These are phyloP conservation scores for Plasmodium cynomolgi DNA, from an alignment of 169 alveolate species.

Conservation along the genomic window DNA sequence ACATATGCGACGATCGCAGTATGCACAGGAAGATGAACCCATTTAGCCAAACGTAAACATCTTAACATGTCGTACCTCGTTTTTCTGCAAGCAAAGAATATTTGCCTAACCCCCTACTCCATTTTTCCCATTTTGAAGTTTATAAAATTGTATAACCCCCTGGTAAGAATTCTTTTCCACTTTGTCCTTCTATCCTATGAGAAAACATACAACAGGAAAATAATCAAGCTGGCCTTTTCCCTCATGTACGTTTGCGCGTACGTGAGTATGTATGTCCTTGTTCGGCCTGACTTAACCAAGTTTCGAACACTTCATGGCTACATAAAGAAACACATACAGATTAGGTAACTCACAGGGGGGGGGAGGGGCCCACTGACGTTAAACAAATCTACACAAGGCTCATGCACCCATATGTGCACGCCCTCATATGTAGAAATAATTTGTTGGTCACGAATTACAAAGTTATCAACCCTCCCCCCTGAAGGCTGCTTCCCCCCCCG, in stretches of 20 bases:
- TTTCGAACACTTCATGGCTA: background rate
- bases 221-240: background rate
- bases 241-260: background rate
- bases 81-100: background rate
- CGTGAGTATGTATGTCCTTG: background rate
- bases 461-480: background rate
- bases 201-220: background rate
- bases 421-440: background rate
- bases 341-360: background rate
- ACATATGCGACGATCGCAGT: background rate
- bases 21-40: background rate
- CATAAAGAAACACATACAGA: background rate
- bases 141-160: background rate
- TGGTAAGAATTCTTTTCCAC: background rate
- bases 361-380: background rate
- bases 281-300: background rate
- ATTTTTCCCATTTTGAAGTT: background rate
- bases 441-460: background rate
- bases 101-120: background rate
- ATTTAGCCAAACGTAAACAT: background rate
- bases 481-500: background rate
- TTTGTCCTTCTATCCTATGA: background rate
- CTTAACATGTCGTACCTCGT: background rate
- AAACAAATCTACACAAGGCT: background rate
- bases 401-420: background rate